Percentiles rank a stretch among this genome's conserved stretches.
phyloP scores from a whole-genome alignment of 805 yeast genomes.

The Yarrowia sp. region DNA sequence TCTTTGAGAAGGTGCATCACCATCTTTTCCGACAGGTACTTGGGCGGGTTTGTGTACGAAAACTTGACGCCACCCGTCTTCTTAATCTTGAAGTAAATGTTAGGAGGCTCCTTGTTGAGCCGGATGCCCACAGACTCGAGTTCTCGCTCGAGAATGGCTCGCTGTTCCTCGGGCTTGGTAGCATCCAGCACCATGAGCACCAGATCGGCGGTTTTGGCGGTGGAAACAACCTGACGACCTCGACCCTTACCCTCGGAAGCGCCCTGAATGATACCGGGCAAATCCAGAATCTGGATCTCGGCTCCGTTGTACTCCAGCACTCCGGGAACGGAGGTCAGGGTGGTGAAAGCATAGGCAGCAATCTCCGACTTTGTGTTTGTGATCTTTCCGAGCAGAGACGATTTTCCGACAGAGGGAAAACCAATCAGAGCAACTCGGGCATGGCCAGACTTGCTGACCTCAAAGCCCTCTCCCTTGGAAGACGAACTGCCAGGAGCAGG shows the following conservation, averaged over 20 bases:
- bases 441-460: conserved; percentile 92
- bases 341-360: conserved; percentile 93
- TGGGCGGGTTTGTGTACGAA: conserved; percentile 77
- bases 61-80: conserved; percentile 90
- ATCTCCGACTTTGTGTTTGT: conserved; percentile 93
- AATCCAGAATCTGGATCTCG: conserved; percentile 93
- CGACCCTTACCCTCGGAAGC: conserved; percentile 97
- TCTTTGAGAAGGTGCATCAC: conserved; percentile 76
- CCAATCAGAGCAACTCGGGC: conserved; percentile 95
- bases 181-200: conserved; percentile 94
- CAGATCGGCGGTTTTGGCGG: conserved; percentile 91
- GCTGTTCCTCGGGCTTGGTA: conserved; percentile 86
- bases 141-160: conserved; percentile 81
- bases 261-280: conserved; percentile 96
- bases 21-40: conserved; percentile 73
- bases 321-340: conserved; percentile 95
- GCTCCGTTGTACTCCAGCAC: conserved; percentile 94
- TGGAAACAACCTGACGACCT: conserved; percentile 94
- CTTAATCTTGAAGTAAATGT: conserved; percentile 71
- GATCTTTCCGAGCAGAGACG: conserved; percentile 81
- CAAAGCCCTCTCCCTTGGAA: conserved; percentile 82
- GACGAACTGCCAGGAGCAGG: conserved; percentile 75
- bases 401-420: conserved; percentile 96
- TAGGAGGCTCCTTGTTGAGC: conserved; percentile 76
- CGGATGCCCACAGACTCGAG: conserved; percentile 92